These are phyloP conservation scores for Chlamydomonas reinhardtii DNA, from an alignment of 163 green algal genomes.

Conservation along the genomic window DNA sequence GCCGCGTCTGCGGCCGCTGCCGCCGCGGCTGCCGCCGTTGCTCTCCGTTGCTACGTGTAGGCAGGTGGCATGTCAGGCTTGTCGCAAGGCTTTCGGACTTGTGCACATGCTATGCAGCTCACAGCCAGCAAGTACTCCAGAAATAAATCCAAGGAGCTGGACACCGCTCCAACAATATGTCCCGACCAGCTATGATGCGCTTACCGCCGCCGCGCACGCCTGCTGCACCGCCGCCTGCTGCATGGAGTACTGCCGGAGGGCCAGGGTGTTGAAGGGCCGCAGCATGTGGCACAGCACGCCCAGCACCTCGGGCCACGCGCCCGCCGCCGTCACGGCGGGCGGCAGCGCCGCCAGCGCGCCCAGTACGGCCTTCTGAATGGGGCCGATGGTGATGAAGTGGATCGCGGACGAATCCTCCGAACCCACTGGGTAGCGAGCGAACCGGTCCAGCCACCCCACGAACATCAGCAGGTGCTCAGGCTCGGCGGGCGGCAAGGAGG, in stretches of 20 bases:
- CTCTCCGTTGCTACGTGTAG: background rate
- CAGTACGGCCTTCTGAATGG: constrained; percentile 70
- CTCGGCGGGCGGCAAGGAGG: constrained; percentile 45
- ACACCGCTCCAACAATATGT: too few species aligned
- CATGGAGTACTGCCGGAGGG: constrained; percentile 17
- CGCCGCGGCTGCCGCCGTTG: background rate
- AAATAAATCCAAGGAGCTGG: too few species aligned
- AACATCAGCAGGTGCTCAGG: constrained; percentile 62
- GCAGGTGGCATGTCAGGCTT: too few species aligned
- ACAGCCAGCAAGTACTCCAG: too few species aligned
- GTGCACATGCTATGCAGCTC: too few species aligned
- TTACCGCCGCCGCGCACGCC: background rate
- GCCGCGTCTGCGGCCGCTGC: background rate
- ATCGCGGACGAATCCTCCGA: constrained; percentile 75
- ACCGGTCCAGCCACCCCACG: constrained; percentile 77
- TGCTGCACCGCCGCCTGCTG: constrained; percentile 20
- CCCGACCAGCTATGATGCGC: too few species aligned
- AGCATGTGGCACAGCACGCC: constrained; percentile 60
- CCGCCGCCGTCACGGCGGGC: constrained; percentile 41
- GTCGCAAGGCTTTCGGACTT: too few species aligned
- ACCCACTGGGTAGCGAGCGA: constrained; percentile 76
- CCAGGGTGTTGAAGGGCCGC: constrained; percentile 57
- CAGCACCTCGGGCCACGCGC: constrained; percentile 64
- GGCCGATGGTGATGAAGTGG: constrained; percentile 53
- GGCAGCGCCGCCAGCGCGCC: constrained; percentile 9